These are phyloP conservation scores for Fusarium haematococcum DNA, from an alignment of 2,329 filamentous ascomycete species.

Conservation along the genomic window DNA sequence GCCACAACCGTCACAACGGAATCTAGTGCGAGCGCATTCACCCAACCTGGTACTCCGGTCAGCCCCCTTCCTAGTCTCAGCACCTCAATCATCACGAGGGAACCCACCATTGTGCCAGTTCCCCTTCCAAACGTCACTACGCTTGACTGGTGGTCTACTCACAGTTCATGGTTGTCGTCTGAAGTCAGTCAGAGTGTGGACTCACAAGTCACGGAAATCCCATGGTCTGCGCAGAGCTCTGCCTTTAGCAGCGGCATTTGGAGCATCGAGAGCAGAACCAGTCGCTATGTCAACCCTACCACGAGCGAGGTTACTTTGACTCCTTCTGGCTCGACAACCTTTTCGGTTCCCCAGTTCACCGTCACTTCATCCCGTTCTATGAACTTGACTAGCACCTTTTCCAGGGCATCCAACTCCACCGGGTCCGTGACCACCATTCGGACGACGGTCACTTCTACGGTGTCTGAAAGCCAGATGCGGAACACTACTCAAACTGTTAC, in stretches of 20 bases:
- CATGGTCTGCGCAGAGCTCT: slow-evolving; percentile 8
- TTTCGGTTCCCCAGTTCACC: slow-evolving; percentile 1
- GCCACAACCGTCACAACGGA: background rate
- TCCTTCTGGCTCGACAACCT: slow-evolving; percentile 2
- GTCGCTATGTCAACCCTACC: slow-evolving; percentile 34
- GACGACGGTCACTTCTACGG: background rate
- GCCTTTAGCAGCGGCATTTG: slow-evolving; percentile 11
- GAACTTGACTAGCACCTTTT: slow-evolving; percentile 12
- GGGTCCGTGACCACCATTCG: background rate
- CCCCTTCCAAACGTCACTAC: slow-evolving; percentile 32
- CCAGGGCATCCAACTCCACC: slow-evolving; percentile 16
- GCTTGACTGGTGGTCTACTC: slow-evolving; percentile 14
- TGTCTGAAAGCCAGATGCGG: slow-evolving; percentile 1
- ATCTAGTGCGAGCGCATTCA: slow-evolving; percentile 1
- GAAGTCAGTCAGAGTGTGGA: background rate
- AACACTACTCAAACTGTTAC: slow-evolving; percentile 12
- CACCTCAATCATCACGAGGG: slow-evolving; percentile 19
- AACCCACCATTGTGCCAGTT: slow-evolving; percentile 15
- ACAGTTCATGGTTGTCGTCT: background rate
- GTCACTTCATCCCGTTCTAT: slow-evolving; percentile 6
- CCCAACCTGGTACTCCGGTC: background rate
- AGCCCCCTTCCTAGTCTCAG: slow-evolving; percentile 11
- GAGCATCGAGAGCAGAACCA: slow-evolving; percentile 13
- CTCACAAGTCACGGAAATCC: background rate
- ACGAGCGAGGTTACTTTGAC: background rate